Conservation (phyloP, 768 basidiomycete species). For the Mycena kentingensis region DNA sequence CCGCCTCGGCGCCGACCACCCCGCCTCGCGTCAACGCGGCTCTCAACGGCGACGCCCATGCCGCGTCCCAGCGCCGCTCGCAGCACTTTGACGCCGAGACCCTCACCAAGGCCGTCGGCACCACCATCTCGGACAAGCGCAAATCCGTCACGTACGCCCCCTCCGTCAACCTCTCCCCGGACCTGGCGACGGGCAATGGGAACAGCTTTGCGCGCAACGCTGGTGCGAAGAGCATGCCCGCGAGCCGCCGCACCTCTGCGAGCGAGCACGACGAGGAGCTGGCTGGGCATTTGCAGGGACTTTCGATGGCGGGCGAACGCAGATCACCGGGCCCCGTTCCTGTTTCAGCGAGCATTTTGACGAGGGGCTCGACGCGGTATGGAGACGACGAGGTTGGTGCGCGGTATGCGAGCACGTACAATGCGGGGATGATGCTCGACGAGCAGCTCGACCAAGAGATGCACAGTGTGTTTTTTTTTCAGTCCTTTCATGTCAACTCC, state of each 20-base stretch:
- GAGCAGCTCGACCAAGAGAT: constrained; percentile 94
- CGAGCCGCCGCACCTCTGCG: constrained; percentile 85
- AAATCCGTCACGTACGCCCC: constrained; percentile 87
- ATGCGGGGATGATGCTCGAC: constrained; percentile 88
- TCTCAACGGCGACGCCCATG: constrained; percentile 60
- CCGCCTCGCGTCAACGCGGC: constrained; percentile 78
- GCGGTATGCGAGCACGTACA: constrained; percentile 65
- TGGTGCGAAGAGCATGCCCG: constrained; percentile 91
- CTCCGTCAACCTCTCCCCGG: constrained; percentile 73
- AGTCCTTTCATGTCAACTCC: no score
- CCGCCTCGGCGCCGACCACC: constrained; percentile 87
- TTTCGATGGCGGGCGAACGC: constrained; percentile 68
- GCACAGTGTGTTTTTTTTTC: constrained; percentile 66
- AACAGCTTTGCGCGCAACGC: constrained; percentile 63
- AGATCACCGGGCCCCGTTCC: constrained; percentile 58
- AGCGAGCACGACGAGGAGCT: constrained; percentile 86
- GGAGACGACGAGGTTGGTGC: constrained; percentile 60
- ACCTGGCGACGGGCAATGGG: constrained; percentile 51
- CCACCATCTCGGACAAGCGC: constrained; percentile 70
- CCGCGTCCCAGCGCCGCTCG: constrained; percentile 44
- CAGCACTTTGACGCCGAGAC: constrained; percentile 62
- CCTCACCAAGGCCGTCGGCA: constrained; percentile 68
- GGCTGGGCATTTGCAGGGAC: constrained; percentile 70
- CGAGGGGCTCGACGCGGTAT: constrained; percentile 54
- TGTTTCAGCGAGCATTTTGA: constrained; percentile 54